Base-by-base conservation (phyloP, 164 flowering plant species). In the Chloranthus sessilifolius region DNA sequence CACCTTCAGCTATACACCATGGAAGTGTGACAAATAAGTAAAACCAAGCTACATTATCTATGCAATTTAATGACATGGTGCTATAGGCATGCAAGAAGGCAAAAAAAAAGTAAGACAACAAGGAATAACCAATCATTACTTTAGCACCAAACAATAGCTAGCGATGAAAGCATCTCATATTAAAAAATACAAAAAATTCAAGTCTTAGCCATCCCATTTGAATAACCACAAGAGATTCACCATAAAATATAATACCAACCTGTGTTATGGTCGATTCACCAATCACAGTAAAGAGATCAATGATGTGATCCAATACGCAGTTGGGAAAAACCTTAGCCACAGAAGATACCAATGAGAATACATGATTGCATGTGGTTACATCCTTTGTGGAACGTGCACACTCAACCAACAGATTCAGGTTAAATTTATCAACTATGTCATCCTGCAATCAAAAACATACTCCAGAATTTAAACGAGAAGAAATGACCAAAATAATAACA, bases 251-350 rank as follows among this genome's bases (percentile, higher is more conserved):
- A 20, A 7, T 30, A 60, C 65, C 60, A 58, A 89, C 96, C 92
- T 88, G 92, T 22, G 64, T 60, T 14, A 82, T 66, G 1, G 96
- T 60, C 22, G 96, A 80, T 60, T 83, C 82, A 52, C 95, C 92
- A 35, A 77, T 53, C 43, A 73, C 68, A 33, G 75, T 60, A 50
- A 83, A 50, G 49, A 91, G 80, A 60, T 77, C 86, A 4, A 68
- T 40, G 16, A 77, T 71, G 60, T 82, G 85, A 36, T 68, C 79
- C 62, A 83, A 58, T 29, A 92, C 60, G 41, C 58, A 71, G 15
- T 75, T 78, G 2, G 95, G 83, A 12, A 45, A 25, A 23, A 82
- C 49, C 70, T 78, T 88, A 16, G 86, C 65, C 49, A 83, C 50
- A 16, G 87, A 50, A 22, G 98, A 62, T 54, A 92, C 62, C 57